Evolutionary conservation across 306 rosid genomes (phyloP).

Genomic region (Dalbergia cochinchinensis): DNA sequence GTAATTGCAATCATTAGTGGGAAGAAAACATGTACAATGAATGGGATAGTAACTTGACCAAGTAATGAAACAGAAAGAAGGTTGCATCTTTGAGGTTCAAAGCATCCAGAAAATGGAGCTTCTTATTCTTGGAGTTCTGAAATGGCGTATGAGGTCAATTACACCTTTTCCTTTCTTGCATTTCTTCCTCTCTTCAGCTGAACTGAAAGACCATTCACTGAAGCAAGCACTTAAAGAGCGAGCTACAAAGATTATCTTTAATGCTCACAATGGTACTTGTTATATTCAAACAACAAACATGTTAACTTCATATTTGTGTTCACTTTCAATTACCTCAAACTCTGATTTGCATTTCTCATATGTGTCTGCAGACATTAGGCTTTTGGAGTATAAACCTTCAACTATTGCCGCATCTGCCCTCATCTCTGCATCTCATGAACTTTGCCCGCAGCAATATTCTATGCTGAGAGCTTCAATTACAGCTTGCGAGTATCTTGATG

Average conservation of each 20-base stretch:
- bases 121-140: slow-evolving; percentile 67
- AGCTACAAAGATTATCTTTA: slow-evolving; percentile 71
- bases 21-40: not conserved
- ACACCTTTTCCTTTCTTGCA: slow-evolving; percentile 79
- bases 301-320: slow-evolving; percentile 11
- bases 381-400: slow-evolving; percentile 71
- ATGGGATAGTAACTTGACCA: not conserved
- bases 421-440: slow-evolving; percentile 59
- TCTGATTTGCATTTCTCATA: slow-evolving; percentile 27
- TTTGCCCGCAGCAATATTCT: slow-evolving; percentile 54
- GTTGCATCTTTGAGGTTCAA: slow-evolving; percentile 57
- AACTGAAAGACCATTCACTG: slow-evolving; percentile 54
- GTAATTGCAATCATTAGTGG: not conserved
- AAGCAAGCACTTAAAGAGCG: slow-evolving; percentile 58
- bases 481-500: slow-evolving; percentile 57
- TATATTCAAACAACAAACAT: slow-evolving; percentile 1
- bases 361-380: slow-evolving; percentile 60
- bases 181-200: slow-evolving; percentile 60
- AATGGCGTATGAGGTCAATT: slow-evolving; percentile 82
- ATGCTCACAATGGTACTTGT: slow-evolving; percentile 65
- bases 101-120: slow-evolving; percentile 71
- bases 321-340: not conserved
- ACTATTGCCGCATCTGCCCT: slow-evolving; percentile 73
- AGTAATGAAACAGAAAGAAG: slow-evolving; percentile 60
- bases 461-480: slow-evolving; percentile 54